Conservation (phyloP, 352 stramenopile species). For the Globisporangium mamillatum region DNA sequence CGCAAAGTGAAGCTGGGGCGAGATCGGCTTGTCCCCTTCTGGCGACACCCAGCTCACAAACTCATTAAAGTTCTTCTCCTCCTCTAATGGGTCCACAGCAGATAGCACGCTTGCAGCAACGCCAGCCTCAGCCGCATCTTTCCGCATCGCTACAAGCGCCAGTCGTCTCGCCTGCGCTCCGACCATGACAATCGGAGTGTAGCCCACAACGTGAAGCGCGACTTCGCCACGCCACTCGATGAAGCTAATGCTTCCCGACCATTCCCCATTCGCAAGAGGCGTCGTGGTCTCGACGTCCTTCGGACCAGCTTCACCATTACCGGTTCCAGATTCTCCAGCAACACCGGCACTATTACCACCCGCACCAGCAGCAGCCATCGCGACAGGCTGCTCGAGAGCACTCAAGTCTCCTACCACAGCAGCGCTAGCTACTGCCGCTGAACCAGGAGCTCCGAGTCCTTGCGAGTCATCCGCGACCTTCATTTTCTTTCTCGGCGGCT, state of each 20-base stretch:
- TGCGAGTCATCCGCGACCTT: conserved; percentile 41
- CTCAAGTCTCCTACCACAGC: not conserved
- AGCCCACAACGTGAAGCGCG: conserved; percentile 67
- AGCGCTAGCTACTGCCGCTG: not conserved
- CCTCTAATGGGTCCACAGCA: conserved; percentile 45
- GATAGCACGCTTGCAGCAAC: conserved; percentile 12
- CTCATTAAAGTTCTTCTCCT: conserved; percentile 83
- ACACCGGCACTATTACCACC: not conserved
- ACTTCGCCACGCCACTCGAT: conserved; percentile 84
- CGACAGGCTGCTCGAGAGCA: conserved; percentile 5
- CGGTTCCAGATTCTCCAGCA: conserved; percentile 15
- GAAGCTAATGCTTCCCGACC: conserved; percentile 79
- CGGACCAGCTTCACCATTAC: conserved; percentile 18
- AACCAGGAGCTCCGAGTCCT: not conserved
- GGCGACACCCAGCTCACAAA: conserved; percentile 76
- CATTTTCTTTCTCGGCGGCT: conserved; percentile 67
- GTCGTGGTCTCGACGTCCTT: conserved; percentile 37
- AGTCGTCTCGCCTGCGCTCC: conserved; percentile 75
- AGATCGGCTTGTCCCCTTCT: conserved; percentile 64
- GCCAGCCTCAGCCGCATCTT: conserved; percentile 23
- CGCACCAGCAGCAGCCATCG: not conserved
- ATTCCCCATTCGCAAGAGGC: conserved; percentile 60
- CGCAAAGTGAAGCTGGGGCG: conserved; percentile 70
- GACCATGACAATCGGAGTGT: conserved; percentile 76
- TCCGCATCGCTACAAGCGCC: conserved; percentile 66